These are phyloP conservation scores for Heracleum sosnowskyi DNA, from an alignment of 129 eudicot genomes.

Conservation along the genomic window DNA sequence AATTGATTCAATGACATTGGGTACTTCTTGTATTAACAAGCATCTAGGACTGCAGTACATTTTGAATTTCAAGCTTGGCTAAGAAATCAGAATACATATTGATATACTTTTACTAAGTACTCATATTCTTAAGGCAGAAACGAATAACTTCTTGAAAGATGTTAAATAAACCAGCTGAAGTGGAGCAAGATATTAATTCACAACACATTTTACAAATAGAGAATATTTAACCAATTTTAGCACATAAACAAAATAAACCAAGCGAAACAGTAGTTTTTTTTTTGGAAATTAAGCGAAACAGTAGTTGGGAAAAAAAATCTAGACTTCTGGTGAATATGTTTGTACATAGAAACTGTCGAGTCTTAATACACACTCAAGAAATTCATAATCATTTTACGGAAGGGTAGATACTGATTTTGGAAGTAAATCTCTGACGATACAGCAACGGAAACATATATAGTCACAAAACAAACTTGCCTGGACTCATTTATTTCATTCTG, in stretches of 20 bases:
- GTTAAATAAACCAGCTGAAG: background rate
- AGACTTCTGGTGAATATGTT: background rate
- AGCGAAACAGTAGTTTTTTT: too few relatives aligned
- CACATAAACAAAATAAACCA: background rate
- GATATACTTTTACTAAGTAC: background rate
- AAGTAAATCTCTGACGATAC: background rate
- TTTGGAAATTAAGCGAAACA: too few relatives aligned
- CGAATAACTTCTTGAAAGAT: background rate
- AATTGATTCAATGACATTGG: slow-evolving; percentile 74
- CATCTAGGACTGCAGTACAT: slow-evolving; percentile 74
- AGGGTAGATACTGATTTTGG: too few relatives aligned
- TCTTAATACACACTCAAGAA: too few relatives aligned
- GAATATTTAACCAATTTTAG: background rate
- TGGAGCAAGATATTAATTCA: background rate
- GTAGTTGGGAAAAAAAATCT: background rate
- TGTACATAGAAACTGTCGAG: background rate
- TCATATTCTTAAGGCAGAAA: background rate
- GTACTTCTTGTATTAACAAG: slow-evolving; percentile 85
- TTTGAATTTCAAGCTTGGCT: slow-evolving; percentile 9
- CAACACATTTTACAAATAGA: background rate
- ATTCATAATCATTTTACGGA: too few relatives aligned
- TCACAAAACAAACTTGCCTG: slow-evolving; percentile 39
- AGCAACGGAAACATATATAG: background rate
- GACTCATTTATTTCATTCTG: slow-evolving; percentile 67
- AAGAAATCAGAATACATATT: slow-evolving; percentile 8